Evolutionary conservation across 2,329 filamentous ascomycete species (phyloP), one percentile per base, ranked within the genome.

Genomic region (Orbilia brochopaga): DNA sequence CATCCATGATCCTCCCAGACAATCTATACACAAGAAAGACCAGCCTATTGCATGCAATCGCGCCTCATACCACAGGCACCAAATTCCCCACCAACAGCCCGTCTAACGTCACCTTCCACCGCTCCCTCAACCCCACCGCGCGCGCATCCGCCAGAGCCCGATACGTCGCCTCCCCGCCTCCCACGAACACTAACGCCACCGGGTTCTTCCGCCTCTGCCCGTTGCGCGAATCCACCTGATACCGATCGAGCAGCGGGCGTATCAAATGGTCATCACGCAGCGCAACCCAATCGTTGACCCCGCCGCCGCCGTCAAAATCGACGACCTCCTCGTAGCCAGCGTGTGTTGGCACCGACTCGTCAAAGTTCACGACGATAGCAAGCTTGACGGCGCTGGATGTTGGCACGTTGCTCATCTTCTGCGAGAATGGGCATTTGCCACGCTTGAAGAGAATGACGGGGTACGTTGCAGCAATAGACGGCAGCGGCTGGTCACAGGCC

Each of bases 401-500:
- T 10, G 67, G 67, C 11, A 72, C 56, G 24, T 72, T 64, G 23
- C 53, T 72, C 55, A 72, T 60, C 44, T 72, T 72, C 23, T 64
- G 54, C 6, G 67, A 64, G 54, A 72, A 72, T 1, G 67, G 61
- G 42, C 67, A 72, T 51, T 60, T 60, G 1, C 67, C 67, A n/a
- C 67, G 48, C 57, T 72, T 72, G 30, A 72, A 57, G 3, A 72
- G 55, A n/a, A 72, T 72, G n/a, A 72, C 54, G 17, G 54, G 54
- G 30, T 64, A 65, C 24, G 59, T 59, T 6, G 61, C 61, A 19
- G 67, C 67, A 13, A 64, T 65, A 1, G 67, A 61, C 21, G 67
- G 61, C 11, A 72, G 67, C 8, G 67, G 67, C 4, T 32, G 23
- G 37, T 69, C 65, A 35, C 67, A 72, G 15, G 53, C 61, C 15